These are phyloP conservation scores for Alternaria sp. DNA, from an alignment of 2,329 filamentous ascomycete species.

Conservation along the genomic window DNA sequence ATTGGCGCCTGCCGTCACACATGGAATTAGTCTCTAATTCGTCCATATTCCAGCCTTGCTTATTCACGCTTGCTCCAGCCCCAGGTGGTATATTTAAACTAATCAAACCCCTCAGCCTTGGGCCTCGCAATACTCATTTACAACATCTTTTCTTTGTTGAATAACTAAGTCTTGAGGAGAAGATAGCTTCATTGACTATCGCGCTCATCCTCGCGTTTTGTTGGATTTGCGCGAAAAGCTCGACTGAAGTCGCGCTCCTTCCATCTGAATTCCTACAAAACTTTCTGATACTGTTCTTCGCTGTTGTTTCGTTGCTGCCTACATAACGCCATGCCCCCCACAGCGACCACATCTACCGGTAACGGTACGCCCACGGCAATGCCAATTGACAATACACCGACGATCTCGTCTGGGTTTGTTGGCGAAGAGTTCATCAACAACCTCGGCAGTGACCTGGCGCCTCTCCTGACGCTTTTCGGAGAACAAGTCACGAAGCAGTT, in stretches of 20 bases:
- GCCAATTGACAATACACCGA: background rate
- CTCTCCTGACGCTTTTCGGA: slow-evolving; percentile 49
- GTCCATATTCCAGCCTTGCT: background rate
- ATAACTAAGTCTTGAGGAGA: no score
- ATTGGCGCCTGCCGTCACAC: background rate
- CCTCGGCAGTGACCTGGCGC: background rate
- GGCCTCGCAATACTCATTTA: background rate
- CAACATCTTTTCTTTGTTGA: no score
- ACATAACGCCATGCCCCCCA: background rate
- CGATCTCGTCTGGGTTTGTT: slow-evolving; percentile 27
- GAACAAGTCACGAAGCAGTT: slow-evolving; percentile 54
- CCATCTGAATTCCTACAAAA: background rate
- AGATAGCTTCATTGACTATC: no score
- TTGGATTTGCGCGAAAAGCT: background rate
- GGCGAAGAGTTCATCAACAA: slow-evolving; percentile 5
- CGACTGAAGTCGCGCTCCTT: background rate
- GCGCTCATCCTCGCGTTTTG: background rate
- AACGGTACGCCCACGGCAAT: background rate
- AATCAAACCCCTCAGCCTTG: background rate
- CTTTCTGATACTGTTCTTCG: background rate
- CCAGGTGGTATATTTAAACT: background rate
- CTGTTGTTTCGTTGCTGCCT: background rate
- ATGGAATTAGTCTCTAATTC: background rate
- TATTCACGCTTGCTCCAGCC: background rate
- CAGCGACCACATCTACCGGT: background rate